Percentiles rank a stretch among this genome's conserved stretches.
Evolutionary conservation across 768 basidiomycete species (phyloP).

Genomic region (Pulveroboletus sp.): DNA sequence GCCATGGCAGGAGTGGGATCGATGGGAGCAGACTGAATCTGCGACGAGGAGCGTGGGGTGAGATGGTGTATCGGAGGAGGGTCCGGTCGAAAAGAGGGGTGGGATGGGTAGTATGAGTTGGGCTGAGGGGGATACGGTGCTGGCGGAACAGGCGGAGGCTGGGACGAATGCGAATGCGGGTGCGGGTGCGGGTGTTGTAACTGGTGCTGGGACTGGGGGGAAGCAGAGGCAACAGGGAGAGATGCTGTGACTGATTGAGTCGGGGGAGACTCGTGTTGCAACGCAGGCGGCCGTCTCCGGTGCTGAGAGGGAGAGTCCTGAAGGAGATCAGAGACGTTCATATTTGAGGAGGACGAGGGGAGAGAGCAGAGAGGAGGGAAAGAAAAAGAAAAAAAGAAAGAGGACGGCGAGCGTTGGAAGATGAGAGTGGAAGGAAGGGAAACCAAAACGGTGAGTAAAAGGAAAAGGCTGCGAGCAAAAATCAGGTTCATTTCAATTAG

Average conservation of each 20-base stretch:
- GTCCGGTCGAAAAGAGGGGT: slow-evolving; percentile 16
- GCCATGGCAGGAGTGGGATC: slow-evolving; percentile 31
- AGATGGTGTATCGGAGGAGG: slow-evolving; percentile 23
- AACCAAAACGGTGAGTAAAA: slow-evolving; percentile 27
- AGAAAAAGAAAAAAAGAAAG: background rate
- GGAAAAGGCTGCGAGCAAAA: slow-evolving; percentile 22
- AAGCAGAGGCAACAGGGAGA: slow-evolving; percentile 26
- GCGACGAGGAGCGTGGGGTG: slow-evolving; percentile 31
- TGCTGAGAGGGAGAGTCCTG: slow-evolving; percentile 68
- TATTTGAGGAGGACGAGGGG: slow-evolving; percentile 17
- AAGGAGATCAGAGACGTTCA: slow-evolving; percentile 68
- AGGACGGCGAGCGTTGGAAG: slow-evolving; percentile 11
- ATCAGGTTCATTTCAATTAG: slow-evolving; percentile 33
- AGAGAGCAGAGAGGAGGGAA: background rate
- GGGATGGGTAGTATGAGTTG: slow-evolving; percentile 15
- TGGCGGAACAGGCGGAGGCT: slow-evolving; percentile 13
- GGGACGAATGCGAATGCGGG: slow-evolving; percentile 11
- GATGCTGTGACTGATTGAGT: slow-evolving; percentile 26
- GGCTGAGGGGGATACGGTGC: slow-evolving; percentile 24
- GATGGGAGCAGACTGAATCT: slow-evolving; percentile 25
- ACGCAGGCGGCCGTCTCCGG: slow-evolving; percentile 27
- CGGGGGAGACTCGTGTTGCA: slow-evolving; percentile 22
- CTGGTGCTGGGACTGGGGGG: slow-evolving; percentile 29
- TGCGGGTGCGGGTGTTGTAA: slow-evolving; percentile 24
- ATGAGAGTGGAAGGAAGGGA: slow-evolving; percentile 27